Base-by-base conservation (phyloP, 2,329 filamentous ascomycete species). In the Colletotrichum euphorbiae region DNA sequence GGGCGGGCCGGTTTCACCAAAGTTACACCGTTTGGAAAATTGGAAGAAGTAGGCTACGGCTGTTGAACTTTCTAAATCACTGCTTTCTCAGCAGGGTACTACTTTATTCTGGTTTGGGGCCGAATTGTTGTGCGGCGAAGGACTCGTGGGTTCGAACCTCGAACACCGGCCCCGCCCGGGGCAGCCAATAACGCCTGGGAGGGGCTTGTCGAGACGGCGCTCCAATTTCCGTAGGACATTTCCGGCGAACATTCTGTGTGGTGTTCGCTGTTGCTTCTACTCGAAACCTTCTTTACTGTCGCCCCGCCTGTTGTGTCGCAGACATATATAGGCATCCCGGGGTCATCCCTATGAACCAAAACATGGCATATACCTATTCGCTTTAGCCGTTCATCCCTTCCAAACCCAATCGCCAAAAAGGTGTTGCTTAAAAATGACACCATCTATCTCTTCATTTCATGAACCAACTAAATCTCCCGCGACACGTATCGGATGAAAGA, bases 111-210 rank as follows among this genome's bases (percentile, higher is more conserved):
- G 6, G 6, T 28, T 60, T 31, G 11, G 4, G 46, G 11, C 36
- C 36, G 4, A 12, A 8, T 38, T 38, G 36, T 2, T 13, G 36
- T 38, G 5, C 36, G 11, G 11, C 13, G 4, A 15, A 15, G 36
- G 36, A 4, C 13, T 38, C 13, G 15, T 38, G 4, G 56, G 15
- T n/a, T 33, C 28, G 17, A 62, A 24, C 11, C 31, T 58, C 40
- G 46, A 58, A 58, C 50, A 28, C 38, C 54, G 46, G 61, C 40
- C 52, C 61, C 46, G 31, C 65, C 54, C 17, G 33, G 40, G 21
- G 36, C 54, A 55, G 17, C 66, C 61, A 55, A 24, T 59, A 8
- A 17, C 43, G 11, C 52, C 59, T 55, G 54, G 61, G 54, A 59
- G 48, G 40, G 61, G 21, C 11, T 33, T 55, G 61, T 33, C 36